phyloP scores from a whole-genome alignment of 257 asterid genomes.

The Rehmannia glutinosa region DNA sequence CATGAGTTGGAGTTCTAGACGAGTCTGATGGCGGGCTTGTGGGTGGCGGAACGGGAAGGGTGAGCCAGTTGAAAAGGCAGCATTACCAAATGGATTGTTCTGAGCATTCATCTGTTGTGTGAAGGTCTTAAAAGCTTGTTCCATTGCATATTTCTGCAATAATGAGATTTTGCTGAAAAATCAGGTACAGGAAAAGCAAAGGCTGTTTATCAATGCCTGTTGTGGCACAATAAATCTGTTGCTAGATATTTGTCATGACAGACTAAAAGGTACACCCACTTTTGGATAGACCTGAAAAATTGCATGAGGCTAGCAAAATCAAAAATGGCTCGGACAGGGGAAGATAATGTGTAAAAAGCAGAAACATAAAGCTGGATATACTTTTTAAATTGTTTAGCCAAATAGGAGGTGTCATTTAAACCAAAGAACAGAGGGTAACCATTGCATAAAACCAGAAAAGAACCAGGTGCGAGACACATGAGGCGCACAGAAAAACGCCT shows the following conservation, averaged over 20 bases:
- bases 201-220: background rate
- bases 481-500: too few species aligned
- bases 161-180: slow-evolving; percentile 14
- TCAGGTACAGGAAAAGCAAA: slow-evolving; percentile 9
- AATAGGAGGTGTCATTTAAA: background rate
- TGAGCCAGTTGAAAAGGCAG: slow-evolving; percentile 54
- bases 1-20: slow-evolving; percentile 36
- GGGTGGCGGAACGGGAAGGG: slow-evolving; percentile 82
- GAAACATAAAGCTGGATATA: slow-evolving; percentile 1
- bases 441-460: background rate
- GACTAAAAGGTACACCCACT: too few species aligned
- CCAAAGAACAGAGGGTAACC: too few species aligned
- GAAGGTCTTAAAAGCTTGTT: slow-evolving; percentile 89
- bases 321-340: background rate
- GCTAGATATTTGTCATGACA: background rate
- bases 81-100: slow-evolving; percentile 60
- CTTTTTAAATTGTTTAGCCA: background rate
- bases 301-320: background rate
- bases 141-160: slow-evolving; percentile 91
- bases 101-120: slow-evolving; percentile 79
- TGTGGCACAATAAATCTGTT: too few species aligned
- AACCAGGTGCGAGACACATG: too few species aligned
- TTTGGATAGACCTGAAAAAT: too few species aligned
- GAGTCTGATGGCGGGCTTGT: slow-evolving; percentile 40
- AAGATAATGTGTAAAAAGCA: background rate